Conservation (phyloP, 1,284 basidiomycete genomes). For the Cutaneotrichosporon cavernicola region DNA sequence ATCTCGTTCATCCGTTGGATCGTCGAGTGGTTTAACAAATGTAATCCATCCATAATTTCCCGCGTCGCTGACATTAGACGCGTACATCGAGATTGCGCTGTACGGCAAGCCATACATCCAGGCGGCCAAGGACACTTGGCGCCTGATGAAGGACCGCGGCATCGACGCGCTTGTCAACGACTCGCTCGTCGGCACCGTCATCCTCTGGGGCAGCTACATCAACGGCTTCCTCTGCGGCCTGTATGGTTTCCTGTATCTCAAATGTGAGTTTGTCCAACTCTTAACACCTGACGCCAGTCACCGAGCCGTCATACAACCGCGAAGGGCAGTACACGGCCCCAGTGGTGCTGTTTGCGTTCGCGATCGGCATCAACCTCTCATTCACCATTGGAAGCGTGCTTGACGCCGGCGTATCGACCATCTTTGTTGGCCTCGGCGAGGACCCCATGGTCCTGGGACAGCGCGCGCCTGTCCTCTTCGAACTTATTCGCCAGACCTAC, state of each 20-base stretch:
- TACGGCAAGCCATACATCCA: conserved; percentile 82
- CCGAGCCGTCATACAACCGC: conserved; percentile 68
- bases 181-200: conserved; percentile 69
- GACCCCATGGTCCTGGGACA: conserved; percentile 69
- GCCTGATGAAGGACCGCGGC: conserved; percentile 76
- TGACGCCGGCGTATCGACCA: conserved; percentile 69
- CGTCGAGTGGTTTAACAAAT: conserved; percentile 75
- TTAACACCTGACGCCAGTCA: conserved; percentile 45
- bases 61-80: conserved; percentile 33
- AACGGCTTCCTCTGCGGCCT: conserved; percentile 74
- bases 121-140: conserved; percentile 90
- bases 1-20: conserved; percentile 68
- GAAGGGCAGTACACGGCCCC: conserved; percentile 74
- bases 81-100: conserved; percentile 69
- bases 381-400: conserved; percentile 41
- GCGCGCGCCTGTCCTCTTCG: conserved; percentile 66
- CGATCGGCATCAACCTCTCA: conserved; percentile 65
- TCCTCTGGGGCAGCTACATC: conserved; percentile 65
- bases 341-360: conserved; percentile 72
- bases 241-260: conserved; percentile 78
- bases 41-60: conserved; percentile 33
- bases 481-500: conserved; percentile 51
- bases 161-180: conserved; percentile 84
- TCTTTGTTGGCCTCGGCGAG: conserved; percentile 79
- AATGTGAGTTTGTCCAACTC: conserved; percentile 57